phyloP scores from a whole-genome alignment of 1,284 basidiomycete genomes.

The Meira miltonrushii region DNA sequence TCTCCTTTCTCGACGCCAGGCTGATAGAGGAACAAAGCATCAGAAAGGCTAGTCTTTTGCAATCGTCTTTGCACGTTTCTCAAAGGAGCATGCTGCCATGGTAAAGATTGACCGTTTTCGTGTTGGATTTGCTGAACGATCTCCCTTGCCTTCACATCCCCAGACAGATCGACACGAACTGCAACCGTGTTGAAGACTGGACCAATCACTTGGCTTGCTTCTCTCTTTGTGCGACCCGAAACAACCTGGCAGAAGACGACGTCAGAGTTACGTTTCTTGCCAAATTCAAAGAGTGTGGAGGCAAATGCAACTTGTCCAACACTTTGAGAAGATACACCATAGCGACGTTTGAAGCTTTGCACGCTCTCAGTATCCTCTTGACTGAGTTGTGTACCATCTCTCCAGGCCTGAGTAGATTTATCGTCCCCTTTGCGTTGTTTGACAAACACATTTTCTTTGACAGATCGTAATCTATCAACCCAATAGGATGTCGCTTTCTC shows the following conservation, averaged over 20 bases:
- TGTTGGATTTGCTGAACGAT: background rate
- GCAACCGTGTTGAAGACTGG: slow-evolving; percentile 44
- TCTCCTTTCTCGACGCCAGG: too few species aligned
- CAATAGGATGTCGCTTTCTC: background rate
- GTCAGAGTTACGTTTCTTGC: slow-evolving; percentile 17
- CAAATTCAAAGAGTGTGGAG: slow-evolving; percentile 28
- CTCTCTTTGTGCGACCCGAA: slow-evolving; percentile 12
- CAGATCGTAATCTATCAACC: background rate
- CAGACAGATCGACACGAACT: slow-evolving; percentile 20
- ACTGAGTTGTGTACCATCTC: background rate
- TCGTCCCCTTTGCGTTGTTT: slow-evolving; percentile 1
- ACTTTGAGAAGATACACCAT: background rate
- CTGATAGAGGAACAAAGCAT: too few species aligned
- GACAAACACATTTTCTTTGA: background rate
- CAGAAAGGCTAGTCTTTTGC: too few species aligned
- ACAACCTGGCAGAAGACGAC: slow-evolving; percentile 47
- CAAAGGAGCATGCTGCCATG: too few species aligned
- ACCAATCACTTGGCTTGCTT: slow-evolving; percentile 34
- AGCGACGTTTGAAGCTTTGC: too few species aligned
- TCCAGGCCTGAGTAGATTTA: background rate
- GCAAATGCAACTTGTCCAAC: slow-evolving; percentile 27
- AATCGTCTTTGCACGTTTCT: too few species aligned
- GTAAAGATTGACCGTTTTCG: too few species aligned
- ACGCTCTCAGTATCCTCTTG: slow-evolving; percentile 4
- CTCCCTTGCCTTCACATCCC: background rate